phyloP scores from a whole-genome alignment of 2,329 filamentous ascomycete genomes.

The Colletotrichum ledebouriae region DNA sequence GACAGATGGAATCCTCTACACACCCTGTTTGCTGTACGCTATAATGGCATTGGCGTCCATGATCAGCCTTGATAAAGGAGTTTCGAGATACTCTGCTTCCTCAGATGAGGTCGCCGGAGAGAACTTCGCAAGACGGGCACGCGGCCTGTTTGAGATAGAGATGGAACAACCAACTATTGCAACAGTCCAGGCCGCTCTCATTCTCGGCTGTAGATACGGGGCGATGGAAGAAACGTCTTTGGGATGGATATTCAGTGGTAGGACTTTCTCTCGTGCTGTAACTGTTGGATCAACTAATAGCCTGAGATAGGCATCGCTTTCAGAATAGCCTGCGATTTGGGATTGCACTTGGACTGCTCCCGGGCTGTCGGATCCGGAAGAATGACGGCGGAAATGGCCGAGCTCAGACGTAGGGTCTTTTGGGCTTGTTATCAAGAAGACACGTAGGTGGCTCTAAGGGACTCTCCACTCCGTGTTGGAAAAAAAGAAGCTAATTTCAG shows the following conservation, averaged over 20 bases:
- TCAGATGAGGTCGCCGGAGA: slow-evolving; percentile 19
- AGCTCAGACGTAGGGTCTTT: slow-evolving; percentile 27
- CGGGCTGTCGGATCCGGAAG: slow-evolving; percentile 14
- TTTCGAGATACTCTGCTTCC: slow-evolving; percentile 28
- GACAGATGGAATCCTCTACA: slow-evolving; percentile 13
- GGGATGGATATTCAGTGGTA: slow-evolving; percentile 36
- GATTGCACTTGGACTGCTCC: slow-evolving; percentile 30
- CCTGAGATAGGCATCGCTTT: slow-evolving; percentile 17
- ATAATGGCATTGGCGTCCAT: slow-evolving; percentile 33
- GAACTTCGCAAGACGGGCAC: slow-evolving; percentile 22
- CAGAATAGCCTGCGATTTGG: slow-evolving; percentile 19
- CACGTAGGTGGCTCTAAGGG: neutral
- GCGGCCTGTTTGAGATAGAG: slow-evolving; percentile 10
- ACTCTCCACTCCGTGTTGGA: no score
- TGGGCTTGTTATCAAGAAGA: slow-evolving; percentile 34
- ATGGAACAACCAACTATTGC: slow-evolving; percentile 19
- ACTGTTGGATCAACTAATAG: neutral
- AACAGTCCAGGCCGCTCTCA: slow-evolving; percentile 28
- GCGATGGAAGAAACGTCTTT: slow-evolving; percentile 11
- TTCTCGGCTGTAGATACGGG: slow-evolving; percentile 28
- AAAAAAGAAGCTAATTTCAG: neutral
- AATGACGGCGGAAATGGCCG: slow-evolving; percentile 12
- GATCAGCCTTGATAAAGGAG: slow-evolving; percentile 35
- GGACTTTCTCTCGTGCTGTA: neutral
- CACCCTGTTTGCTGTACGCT: slow-evolving; percentile 21